Percentiles rank a stretch among this genome's conserved stretches.
Conservation (phyloP, 768 basidiomycete genomes). For the Flagelloscypha sp. region DNA sequence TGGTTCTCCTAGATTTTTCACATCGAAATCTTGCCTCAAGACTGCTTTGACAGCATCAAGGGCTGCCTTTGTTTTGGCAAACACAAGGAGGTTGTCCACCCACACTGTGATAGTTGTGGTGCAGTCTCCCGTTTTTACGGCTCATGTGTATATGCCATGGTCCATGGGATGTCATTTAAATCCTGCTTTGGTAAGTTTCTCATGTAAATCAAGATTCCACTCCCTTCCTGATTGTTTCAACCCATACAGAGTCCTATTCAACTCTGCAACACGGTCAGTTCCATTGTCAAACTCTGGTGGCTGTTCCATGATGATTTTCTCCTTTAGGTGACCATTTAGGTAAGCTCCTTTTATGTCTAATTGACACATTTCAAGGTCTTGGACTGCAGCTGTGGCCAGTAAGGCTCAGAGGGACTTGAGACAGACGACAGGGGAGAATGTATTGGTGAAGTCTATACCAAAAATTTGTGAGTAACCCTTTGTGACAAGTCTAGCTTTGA, state of each 20-base stretch:
- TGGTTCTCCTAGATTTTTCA: too few relatives aligned
- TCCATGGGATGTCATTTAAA: too few relatives aligned
- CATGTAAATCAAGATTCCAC: slow-evolving; percentile 27
- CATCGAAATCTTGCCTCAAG: too few relatives aligned
- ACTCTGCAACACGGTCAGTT: too few relatives aligned
- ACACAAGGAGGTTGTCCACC: too few relatives aligned
- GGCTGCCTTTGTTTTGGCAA: too few relatives aligned
- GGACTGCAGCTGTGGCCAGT: slow-evolving; percentile 23
- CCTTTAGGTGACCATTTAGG: slow-evolving; percentile 22
- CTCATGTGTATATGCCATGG: too few relatives aligned
- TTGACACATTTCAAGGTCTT: slow-evolving; percentile 29
- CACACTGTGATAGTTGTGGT: too few relatives aligned
- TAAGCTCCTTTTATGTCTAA: slow-evolving; percentile 34
- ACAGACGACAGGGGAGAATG: slow-evolving; percentile 31
- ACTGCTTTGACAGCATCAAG: too few relatives aligned
- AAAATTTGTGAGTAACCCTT: slow-evolving; percentile 33
- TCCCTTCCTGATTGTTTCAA: slow-evolving; percentile 15
- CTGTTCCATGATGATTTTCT: slow-evolving; percentile 18
- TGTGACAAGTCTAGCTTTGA: slow-evolving; percentile 33
- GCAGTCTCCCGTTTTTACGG: too few relatives aligned
- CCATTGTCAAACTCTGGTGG: slow-evolving; percentile 12
- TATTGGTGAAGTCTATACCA: slow-evolving; percentile 33
- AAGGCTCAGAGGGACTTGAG: slow-evolving; percentile 31
- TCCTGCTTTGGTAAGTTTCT: slow-evolving; percentile 18
- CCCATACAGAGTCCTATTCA: too few relatives aligned